Percentiles rank a stretch among this genome's conserved stretches.
Conservation (phyloP, 768 basidiomycete genomes). For the Leccinum disarticulatum region DNA sequence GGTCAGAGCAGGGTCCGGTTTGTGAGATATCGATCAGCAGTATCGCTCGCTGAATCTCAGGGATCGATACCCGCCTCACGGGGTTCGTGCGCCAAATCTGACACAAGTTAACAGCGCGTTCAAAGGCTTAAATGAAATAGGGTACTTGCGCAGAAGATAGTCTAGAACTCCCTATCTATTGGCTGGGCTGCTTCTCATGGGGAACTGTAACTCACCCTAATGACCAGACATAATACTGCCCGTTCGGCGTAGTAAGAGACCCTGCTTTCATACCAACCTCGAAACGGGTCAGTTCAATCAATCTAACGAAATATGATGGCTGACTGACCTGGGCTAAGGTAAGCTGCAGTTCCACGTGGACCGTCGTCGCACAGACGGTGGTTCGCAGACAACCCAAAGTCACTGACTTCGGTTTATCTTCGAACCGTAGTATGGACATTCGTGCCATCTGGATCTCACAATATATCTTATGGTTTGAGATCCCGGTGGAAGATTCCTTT, state of each 20-base stretch:
- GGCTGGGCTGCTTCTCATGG: slow-evolving; percentile 18
- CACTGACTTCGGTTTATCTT: no score
- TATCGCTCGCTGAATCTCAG: slow-evolving; percentile 18
- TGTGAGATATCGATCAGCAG: slow-evolving; percentile 18
- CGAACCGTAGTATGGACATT: no score
- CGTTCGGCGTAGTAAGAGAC: slow-evolving; percentile 16
- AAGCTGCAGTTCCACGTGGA: slow-evolving; percentile 58
- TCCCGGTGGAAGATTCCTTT: slow-evolving; percentile 79
- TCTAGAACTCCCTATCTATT: slow-evolving; percentile 2
- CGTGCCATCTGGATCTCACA: slow-evolving; percentile 55
- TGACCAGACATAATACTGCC: slow-evolving; percentile 60
- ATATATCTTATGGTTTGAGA: slow-evolving; percentile 58
- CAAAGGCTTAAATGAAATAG: slow-evolving; percentile 12
- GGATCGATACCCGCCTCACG: slow-evolving; percentile 15
- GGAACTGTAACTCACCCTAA: slow-evolving; percentile 58
- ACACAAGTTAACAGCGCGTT: slow-evolving; percentile 2
- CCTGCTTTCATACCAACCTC: slow-evolving; percentile 51
- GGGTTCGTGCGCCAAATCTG: slow-evolving; percentile 18
- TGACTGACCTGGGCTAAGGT: slow-evolving; percentile 69
- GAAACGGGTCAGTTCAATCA: slow-evolving; percentile 7
- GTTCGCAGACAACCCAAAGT: slow-evolving; percentile 53
- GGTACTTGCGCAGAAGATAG: slow-evolving; percentile 1
- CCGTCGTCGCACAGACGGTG: slow-evolving; percentile 46
- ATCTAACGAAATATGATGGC: background rate
- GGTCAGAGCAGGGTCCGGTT: background rate